Evolutionary conservation across 345 rosid species (phyloP), one percentile per base, ranked within the genome.

Genomic region (Erucastrum elatum): DNA sequence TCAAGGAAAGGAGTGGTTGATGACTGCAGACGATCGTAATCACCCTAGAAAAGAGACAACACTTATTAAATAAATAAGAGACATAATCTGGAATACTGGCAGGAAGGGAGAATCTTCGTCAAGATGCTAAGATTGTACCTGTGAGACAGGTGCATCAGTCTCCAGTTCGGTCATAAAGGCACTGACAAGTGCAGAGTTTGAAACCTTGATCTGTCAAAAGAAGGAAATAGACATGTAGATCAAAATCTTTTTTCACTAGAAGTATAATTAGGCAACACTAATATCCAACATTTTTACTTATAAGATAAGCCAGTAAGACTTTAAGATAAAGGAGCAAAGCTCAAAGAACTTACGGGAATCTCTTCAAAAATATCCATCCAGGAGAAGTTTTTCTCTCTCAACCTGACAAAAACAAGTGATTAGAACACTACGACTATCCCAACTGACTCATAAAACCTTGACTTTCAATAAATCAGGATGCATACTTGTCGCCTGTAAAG

Each of bases 291-390:
- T 46, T 61, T 6, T 21, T 46, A 33, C 33, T 35, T 15, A 41
- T 3, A 44, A 44, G 69, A 51, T 49, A 21, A 51, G 21, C 34
- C 46, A 4, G 8, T 73, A 66, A 21, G 41, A 59, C 15, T 16
- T 27, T 7, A 33, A 37, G 11, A 56, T 39, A 25, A 13, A 44
- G 65, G 64, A 66, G 64, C 13, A 17, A 71, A 31, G 77, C 37
- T 39, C 31, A 61, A 65, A 71, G 76, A 27, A 74, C 97, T 91
- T 90, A 96, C 99, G 15, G 99, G 99, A 64, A 96, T 96, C 77
- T 96, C 99, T 80, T 96, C 99, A 77, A 96, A 96, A 68, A 96
- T 93, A 85, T 93, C 98, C 87, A 90, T 94, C 99, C 99, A 96
- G 33, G 99, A 90, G 85, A 96, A 88, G 81, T 91, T 93, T 81